Evolutionary conservation across 371 early-diverging fungal genomes (phyloP), one percentile per base, ranked within the genome.

Genomic region (Mortierella sp.): DNA sequence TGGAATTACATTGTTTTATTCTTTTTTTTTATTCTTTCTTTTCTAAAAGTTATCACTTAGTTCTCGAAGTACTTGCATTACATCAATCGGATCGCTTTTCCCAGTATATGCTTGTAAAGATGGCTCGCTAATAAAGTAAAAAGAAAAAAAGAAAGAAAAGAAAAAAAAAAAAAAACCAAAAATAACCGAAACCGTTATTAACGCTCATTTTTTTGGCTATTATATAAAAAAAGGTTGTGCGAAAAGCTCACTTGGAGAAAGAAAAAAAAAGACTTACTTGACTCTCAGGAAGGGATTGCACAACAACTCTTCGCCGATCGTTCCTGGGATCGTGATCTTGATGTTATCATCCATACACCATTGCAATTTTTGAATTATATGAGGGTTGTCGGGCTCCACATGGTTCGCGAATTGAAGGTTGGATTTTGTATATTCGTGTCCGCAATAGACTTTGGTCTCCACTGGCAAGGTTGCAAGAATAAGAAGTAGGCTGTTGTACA

Each of bases 261-360:
- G 7, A 55, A 15, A 7, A 53, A 19, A 43, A 43, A 15, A 64
- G 10, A 40, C 80, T 70, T 79, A 79, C 80, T 86, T 84, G 61
- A 95, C 93, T 22, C 98, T 89, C 86, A 98, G 86, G 77, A 97
- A 98, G 6, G 97, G 97, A 72, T 98, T 98, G 78, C 91, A 93
- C 69, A 88, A 76, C 71, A 91, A 87, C 77, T 98, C 97, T 69
- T 95, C 94, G 9, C 88, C 96, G 74, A 97, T 94, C 0, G 96
- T 95, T 48, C 94, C 92, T 5, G 98, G 97, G 19, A 97, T 90
- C 0, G 97, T 95, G 53, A 70, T 67, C 33, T 70, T 81, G 47
- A 79, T 73, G 40, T 48, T 74, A 32, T 77, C 73, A 53, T 79
- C 70, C 68, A 76, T 70, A 47, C 85, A 79, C 74, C 68, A 69